phyloP scores from a whole-genome alignment of 805 yeast species.

The Kodamaea jinghongensis region DNA sequence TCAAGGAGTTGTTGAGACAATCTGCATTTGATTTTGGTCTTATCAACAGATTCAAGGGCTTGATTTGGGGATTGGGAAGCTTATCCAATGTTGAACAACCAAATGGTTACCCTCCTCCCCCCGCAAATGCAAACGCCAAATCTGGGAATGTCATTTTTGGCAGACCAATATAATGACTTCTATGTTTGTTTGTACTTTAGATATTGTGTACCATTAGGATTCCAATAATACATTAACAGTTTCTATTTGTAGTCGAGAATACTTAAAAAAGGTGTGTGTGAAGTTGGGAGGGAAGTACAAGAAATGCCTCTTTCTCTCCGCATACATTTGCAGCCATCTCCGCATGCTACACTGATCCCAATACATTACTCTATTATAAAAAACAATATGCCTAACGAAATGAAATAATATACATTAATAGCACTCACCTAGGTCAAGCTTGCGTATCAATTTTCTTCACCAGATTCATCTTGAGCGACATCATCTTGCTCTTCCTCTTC shows the following conservation, averaged over 20 bases:
- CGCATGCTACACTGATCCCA: not conserved
- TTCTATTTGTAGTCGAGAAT: too few relatives aligned
- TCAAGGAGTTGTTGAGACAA: slow-evolving; percentile 50
- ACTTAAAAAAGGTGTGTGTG: too few relatives aligned
- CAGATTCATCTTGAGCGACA: not conserved
- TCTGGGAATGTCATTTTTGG: slow-evolving; percentile 28
- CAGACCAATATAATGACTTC: slow-evolving; percentile 18
- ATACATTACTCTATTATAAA: not conserved
- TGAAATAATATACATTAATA: slow-evolving; percentile 2
- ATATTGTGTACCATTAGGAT: not conserved
- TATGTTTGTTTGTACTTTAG: slow-evolving; percentile 3
- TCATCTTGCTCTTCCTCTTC: slow-evolving; percentile 10
- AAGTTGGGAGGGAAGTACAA: too few relatives aligned
- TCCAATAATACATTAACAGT: too few relatives aligned
- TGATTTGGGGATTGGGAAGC: slow-evolving; percentile 50
- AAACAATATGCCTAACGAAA: slow-evolving; percentile 5
- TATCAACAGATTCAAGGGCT: slow-evolving; percentile 42
- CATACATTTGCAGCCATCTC: too few relatives aligned
- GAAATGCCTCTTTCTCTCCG: too few relatives aligned
- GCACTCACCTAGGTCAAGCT: not conserved
- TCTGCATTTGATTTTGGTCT: slow-evolving; percentile 19
- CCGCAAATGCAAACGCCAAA: not conserved
- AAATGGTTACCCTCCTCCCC: slow-evolving; percentile 2
- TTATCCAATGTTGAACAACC: slow-evolving; percentile 13
- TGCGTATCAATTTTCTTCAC: not conserved